Percentiles rank a stretch among this genome's conserved stretches.
phyloP scores from a whole-genome alignment of 2,329 filamentous ascomycete genomes.

The Ophiosphaerella narmari region DNA sequence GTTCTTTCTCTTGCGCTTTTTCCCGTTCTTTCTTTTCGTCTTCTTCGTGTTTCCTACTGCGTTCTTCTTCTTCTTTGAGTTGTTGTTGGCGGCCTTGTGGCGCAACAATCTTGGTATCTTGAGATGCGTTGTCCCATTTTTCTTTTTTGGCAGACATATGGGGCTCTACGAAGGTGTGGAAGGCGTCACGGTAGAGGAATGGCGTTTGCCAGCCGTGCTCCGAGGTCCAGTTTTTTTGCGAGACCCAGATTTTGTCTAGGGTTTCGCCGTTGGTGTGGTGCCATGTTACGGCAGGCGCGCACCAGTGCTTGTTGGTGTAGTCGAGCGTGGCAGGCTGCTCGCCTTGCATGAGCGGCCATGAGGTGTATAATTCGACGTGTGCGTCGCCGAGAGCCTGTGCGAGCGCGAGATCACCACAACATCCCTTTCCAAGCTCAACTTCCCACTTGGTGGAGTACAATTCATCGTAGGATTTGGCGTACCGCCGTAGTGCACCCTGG shows the following conservation, averaged over 20 bases:
- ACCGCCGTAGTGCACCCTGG: conserved; percentile 44
- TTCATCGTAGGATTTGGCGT: conserved; percentile 37
- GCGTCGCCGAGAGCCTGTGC: conserved; percentile 41
- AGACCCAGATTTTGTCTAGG: conserved; percentile 35
- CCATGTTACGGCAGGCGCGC: conserved; percentile 48
- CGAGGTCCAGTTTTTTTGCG: conserved; percentile 40
- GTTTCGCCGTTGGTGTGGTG: conserved; percentile 32
- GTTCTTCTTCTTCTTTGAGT: conserved; percentile 12
- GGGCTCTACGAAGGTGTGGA: conserved; percentile 36
- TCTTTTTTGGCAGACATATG: conserved; percentile 29
- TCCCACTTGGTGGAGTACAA: conserved; percentile 42
- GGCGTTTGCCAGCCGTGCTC: conserved; percentile 39
- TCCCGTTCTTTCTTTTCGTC: background rate
- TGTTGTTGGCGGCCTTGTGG: conserved; percentile 18
- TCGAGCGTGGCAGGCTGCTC: conserved; percentile 48
- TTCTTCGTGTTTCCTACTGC: conserved; percentile 7
- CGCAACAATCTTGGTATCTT: conserved; percentile 24
- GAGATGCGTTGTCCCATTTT: conserved; percentile 43
- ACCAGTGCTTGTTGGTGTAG: conserved; percentile 49
- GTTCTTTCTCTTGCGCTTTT: background rate
- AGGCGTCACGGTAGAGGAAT: conserved; percentile 42
- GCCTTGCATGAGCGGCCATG: conserved; percentile 51
- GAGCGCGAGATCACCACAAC: conserved; percentile 47
- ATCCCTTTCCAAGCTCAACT: conserved; percentile 32
- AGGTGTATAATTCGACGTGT: conserved; percentile 42